Evolutionary conservation across 805 yeast species (phyloP), one percentile per base, ranked within the genome.

Genomic region (Teunomyces barrocoloradensis): DNA sequence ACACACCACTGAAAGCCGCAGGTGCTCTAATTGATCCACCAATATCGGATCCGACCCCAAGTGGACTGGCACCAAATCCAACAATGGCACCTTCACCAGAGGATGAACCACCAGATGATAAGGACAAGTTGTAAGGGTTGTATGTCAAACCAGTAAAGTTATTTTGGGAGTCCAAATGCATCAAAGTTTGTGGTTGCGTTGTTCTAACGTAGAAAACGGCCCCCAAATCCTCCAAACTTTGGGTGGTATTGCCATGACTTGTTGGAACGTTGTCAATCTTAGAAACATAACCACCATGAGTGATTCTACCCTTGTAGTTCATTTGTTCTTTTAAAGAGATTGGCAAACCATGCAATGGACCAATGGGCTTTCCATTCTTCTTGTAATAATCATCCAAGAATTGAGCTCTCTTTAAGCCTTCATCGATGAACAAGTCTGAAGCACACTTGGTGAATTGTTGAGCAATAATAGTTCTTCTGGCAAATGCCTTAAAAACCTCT

Each of bases 11-110:
- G 58, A 77, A 82, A 0, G 87, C 87, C 30, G 87, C 84, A 3
- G 89, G 89, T 6, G 74, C 78, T 50, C 89, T 73, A 47, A 85
- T 80, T 11, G 85, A 79, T 1, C 89, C 89, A 49, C 89, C 89
- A 52, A 84, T 84, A 59, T 84, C 89, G 23, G 86, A 78, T 36
- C 89, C 89, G 37, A 81, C 69, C 15, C 86, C 91, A 37, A 84
- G 53, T 1, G 81, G 77, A 15, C 87, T 79, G 5, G 81, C 88
- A 45, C 74, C 78, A 60, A 79, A 73, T 2, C 78, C 80, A 44
- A 82, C 78, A 50, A 80, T 60, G 0, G 86, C 81, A 53, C 88
- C 87, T 61, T 84, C 89, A 50, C 89, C 89, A 34, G 86, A 84
- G 3, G 87, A 80, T 0, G 86, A 80, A n/a, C 89, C 89, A 52